A percentile compares a stretch with the other conserved stretches of the same genome.
Conservation (phyloP, 2,329 filamentous ascomycete genomes). For the Celoporthe dispersa region DNA sequence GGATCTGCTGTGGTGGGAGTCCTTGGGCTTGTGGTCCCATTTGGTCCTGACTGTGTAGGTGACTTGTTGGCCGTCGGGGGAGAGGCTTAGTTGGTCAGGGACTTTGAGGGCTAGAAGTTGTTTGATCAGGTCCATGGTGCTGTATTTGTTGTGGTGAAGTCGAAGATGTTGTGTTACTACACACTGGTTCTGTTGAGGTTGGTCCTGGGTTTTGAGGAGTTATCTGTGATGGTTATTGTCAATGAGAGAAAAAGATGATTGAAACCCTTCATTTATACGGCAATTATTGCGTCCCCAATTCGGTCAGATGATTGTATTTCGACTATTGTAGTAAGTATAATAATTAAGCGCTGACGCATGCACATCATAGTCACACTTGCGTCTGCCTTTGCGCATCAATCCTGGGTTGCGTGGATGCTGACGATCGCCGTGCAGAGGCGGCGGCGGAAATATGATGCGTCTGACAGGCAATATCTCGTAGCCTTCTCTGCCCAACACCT, state of each 20-base stretch:
- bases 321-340: neutral
- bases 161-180: no score
- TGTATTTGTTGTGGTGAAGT: neutral
- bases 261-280: neutral
- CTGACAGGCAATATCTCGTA: neutral
- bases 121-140: constrained; percentile 1
- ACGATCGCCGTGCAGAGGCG: neutral
- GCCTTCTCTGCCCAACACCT: neutral
- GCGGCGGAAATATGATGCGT: neutral
- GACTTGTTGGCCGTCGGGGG: constrained; percentile 29
- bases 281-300: neutral
- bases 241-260: no score
- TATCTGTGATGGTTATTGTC: no score
- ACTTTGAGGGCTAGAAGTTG: constrained; percentile 2
- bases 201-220: no score
- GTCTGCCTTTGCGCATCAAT: no score
- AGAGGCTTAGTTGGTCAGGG: constrained; percentile 45
- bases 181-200: no score
- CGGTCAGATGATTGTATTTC: neutral
- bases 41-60: neutral
- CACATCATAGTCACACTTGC: neutral
- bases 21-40: neutral
- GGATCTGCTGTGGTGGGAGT: neutral
- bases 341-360: neutral
- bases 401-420: neutral